phyloP scores from a whole-genome alignment of 2,329 filamentous ascomycete species.

The Simplicillium sp. region DNA sequence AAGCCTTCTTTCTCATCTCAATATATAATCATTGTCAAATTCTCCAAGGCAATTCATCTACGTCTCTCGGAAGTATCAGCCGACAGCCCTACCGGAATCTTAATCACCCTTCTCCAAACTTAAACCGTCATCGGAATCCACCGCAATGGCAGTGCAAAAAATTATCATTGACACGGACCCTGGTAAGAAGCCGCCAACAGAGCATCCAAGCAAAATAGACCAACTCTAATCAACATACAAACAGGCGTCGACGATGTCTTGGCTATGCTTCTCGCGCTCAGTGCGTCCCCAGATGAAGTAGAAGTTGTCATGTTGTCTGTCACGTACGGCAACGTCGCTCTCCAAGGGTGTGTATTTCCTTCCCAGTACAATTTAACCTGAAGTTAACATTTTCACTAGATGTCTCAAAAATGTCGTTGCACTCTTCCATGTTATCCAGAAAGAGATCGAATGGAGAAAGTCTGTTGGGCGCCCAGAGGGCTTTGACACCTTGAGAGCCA shows the following conservation, averaged over 20 bases:
- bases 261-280: constrained; percentile 78
- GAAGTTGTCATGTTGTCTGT: constrained; percentile 80
- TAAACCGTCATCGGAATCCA: too few relatives aligned
- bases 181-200: constrained; percentile 34
- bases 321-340: constrained; percentile 88
- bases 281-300: constrained; percentile 72
- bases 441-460: constrained; percentile 77
- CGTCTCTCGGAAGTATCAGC: too few relatives aligned
- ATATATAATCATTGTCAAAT: too few relatives aligned
- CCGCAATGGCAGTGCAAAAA: constrained; percentile 27
- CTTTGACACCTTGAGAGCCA: constrained; percentile 62
- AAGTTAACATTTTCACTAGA: constrained; percentile 28
- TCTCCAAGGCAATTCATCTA: too few relatives aligned
- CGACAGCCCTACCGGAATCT: too few relatives aligned
- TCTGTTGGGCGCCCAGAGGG: constrained; percentile 56
- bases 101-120: too few relatives aligned
- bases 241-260: constrained; percentile 86
- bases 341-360: constrained; percentile 53
- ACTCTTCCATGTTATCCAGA: constrained; percentile 84
- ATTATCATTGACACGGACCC: constrained; percentile 97
- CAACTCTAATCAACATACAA: background rate
- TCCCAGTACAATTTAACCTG: too few relatives aligned
- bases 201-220: constrained; percentile 5
- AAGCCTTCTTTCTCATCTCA: too few relatives aligned
- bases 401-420: constrained; percentile 84